Percentiles rank a stretch among this genome's conserved stretches.
phyloP scores from a whole-genome alignment of 1,139 yeast genomes.

The Taiozyma onychis region DNA sequence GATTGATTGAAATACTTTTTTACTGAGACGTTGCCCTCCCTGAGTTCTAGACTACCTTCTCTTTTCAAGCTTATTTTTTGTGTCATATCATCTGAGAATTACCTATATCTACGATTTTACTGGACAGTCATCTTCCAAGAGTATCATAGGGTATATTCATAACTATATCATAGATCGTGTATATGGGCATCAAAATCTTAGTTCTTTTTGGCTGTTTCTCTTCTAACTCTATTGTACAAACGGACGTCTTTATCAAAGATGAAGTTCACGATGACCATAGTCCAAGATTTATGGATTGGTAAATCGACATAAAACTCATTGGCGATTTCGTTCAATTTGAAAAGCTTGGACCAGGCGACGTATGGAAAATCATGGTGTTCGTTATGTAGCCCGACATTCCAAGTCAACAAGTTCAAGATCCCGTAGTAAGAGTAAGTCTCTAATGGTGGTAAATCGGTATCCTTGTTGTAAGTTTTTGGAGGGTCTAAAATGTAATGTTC shows the following conservation, averaged over 20 bases:
- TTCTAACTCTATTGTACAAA: conserved; percentile 77
- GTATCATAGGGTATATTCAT: not conserved
- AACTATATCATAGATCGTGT: not conserved
- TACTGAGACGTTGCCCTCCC: not conserved
- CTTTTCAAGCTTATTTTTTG: not conserved
- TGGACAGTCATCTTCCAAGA: not conserved
- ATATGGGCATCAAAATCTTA: not conserved
- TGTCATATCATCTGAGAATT: not conserved
- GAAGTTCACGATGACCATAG: conserved; percentile 69
- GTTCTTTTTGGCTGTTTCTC: conserved; percentile 28
- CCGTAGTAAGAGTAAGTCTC: conserved; percentile 93
- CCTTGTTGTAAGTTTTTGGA: conserved; percentile 35
- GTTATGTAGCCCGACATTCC: conserved; percentile 93
- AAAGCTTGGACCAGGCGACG: conserved; percentile 83
- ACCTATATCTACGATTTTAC: not conserved
- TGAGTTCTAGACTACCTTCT: not conserved
- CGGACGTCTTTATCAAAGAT: conserved; percentile 61
- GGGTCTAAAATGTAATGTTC: conserved; percentile 80
- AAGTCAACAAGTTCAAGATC: conserved; percentile 63
- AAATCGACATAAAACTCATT: conserved; percentile 77
- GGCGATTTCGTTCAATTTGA: conserved; percentile 61
- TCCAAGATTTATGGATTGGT: conserved; percentile 77
- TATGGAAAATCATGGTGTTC: conserved; percentile 96
- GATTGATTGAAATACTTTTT: not conserved
- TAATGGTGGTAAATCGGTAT: conserved; percentile 22